These are phyloP conservation scores for Pugionium dolabratum DNA, from an alignment of 345 rosid species.

Conservation along the genomic window DNA sequence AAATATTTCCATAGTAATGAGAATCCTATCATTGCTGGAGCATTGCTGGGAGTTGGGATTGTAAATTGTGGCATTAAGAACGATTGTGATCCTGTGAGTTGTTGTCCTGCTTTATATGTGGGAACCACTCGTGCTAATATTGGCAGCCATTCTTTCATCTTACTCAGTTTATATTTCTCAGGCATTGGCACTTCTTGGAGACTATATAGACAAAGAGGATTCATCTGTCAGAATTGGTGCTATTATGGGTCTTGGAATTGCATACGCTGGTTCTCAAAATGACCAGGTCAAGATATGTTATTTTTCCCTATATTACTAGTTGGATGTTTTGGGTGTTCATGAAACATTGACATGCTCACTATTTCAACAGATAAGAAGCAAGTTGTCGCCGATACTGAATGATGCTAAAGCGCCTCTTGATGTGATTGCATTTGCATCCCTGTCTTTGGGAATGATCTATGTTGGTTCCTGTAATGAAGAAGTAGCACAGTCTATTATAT, in stretches of 20 bases:
- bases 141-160: slow-evolving; percentile 19
- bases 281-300: slow-evolving; percentile 51
- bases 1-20: slow-evolving; percentile 90
- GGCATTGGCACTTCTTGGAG: slow-evolving; percentile 90
- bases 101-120: slow-evolving; percentile 9
- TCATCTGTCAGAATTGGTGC: slow-evolving; percentile 86
- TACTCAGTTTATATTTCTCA: slow-evolving; percentile 42
- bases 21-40: slow-evolving; percentile 86
- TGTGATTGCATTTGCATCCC: slow-evolving; percentile 82
- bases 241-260: slow-evolving; percentile 92
- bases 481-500: slow-evolving; percentile 87
- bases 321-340: slow-evolving; percentile 22
- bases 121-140: slow-evolving; percentile 1
- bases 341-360: slow-evolving; percentile 15
- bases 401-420: slow-evolving; percentile 79
- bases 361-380: slow-evolving; percentile 58
- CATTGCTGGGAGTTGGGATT: slow-evolving; percentile 89
- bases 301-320: slow-evolving; percentile 13
- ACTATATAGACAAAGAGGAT: slow-evolving; percentile 76
- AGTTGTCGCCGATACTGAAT: slow-evolving; percentile 63
- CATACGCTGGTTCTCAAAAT: slow-evolving; percentile 92
- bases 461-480: slow-evolving; percentile 98
- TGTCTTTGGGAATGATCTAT: slow-evolving; percentile 85
- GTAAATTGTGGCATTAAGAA: slow-evolving; percentile 79
- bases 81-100: slow-evolving; percentile 94